Conservation (phyloP, 176 grass and related monocot genomes). For the Carex littledalei region DNA sequence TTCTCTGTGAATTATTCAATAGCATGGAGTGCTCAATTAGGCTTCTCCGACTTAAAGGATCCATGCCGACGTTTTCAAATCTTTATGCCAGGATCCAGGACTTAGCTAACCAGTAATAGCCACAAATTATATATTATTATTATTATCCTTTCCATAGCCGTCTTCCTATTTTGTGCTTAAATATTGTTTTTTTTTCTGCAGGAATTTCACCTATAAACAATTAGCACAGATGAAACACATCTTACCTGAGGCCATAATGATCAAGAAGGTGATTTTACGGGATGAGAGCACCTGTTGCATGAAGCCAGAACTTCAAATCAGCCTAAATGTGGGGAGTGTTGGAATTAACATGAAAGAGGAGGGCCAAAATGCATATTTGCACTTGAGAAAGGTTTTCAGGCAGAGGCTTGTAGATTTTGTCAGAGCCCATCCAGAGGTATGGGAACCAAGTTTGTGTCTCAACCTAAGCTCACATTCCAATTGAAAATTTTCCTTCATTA, state of each 20-base stretch:
- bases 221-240: constrained; percentile 80
- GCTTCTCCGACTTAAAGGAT: constrained; percentile 62
- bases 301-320: constrained; percentile 83
- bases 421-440: constrained; percentile 74
- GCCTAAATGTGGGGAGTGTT: constrained; percentile 34
- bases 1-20: constrained; percentile 77
- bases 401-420: constrained; percentile 64
- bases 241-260: constrained; percentile 59
- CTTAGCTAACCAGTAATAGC: constrained; percentile 45
- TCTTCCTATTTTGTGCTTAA: not conserved
- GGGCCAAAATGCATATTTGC: constrained; percentile 45
- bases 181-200: constrained; percentile 24
- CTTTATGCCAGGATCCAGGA: constrained; percentile 61
- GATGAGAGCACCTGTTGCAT: constrained; percentile 75
- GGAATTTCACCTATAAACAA: constrained; percentile 73
- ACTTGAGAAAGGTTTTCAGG: constrained; percentile 60
- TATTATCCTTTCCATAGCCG: not conserved
- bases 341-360: constrained; percentile 36
- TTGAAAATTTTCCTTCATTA: not conserved
- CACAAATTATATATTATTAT: not conserved
- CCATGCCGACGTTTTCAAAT: constrained; percentile 58
- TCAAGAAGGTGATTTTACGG: constrained; percentile 61
- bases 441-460: not conserved
- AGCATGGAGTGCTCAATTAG: constrained; percentile 72
- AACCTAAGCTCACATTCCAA: not conserved